A percentile compares a stretch with the other conserved stretches of the same genome.
These are phyloP conservation scores for Cicer chorassanicum DNA, from an alignment of 306 rosid genomes.

Conservation along the genomic window DNA sequence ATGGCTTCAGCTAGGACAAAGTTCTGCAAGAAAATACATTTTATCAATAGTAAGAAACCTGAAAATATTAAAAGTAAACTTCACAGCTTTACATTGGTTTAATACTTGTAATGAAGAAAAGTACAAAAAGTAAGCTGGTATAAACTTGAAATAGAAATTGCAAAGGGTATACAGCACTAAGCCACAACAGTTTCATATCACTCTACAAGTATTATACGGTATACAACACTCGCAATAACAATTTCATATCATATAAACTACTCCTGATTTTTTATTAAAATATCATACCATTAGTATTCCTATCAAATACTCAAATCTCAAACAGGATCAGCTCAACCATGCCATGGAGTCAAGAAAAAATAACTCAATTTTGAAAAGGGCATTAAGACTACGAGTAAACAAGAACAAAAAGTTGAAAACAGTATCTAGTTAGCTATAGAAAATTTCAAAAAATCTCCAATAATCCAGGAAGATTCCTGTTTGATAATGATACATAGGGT, in stretches of 20 bases:
- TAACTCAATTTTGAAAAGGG: not conserved
- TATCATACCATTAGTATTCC: conserved; percentile 19
- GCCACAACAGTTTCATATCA: not conserved
- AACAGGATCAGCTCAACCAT: not conserved
- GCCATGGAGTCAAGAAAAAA: not conserved
- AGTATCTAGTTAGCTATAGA: not conserved
- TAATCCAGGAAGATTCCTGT: conserved; percentile 19
- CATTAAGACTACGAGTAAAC: not conserved
- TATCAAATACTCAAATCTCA: not conserved
- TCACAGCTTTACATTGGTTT: not conserved
- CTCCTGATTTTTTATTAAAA: not conserved
- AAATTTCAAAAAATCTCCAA: conserved; percentile 8
- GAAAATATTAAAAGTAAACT: conserved; percentile 4
- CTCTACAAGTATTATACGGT: not conserved
- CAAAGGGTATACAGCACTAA: not conserved
- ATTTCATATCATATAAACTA: not conserved
- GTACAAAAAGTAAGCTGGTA: not conserved
- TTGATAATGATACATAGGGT: not conserved
- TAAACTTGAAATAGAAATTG: not conserved
- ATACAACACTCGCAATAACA: too few relatives aligned
- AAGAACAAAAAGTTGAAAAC: conserved; percentile 10
- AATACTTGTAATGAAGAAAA: not conserved
- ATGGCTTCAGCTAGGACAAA: conserved; percentile 49
- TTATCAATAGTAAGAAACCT: conserved; percentile 39
- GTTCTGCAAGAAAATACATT: conserved; percentile 52